These are phyloP conservation scores for Cyclocybe cylindracea DNA, from an alignment of 768 basidiomycete species.

Conservation along the genomic window DNA sequence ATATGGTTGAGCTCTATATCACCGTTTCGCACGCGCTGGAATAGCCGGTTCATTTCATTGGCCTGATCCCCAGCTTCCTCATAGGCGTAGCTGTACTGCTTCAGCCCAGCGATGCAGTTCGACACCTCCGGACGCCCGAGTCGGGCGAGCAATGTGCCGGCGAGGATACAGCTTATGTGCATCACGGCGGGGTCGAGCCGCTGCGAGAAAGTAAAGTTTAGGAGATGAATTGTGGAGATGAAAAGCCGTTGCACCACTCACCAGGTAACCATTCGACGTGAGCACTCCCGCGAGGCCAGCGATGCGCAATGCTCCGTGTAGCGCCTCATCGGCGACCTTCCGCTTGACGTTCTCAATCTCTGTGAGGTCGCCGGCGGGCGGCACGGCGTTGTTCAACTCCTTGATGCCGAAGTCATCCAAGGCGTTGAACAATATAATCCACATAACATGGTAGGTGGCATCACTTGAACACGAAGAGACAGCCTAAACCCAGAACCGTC, in stretches of 20 bases:
- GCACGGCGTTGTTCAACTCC: slow-evolving; percentile 56
- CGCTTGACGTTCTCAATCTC: slow-evolving; percentile 66
- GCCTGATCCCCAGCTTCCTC: slow-evolving; percentile 85
- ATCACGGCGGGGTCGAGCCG: slow-evolving; percentile 87
- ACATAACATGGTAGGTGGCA: slow-evolving; percentile 90
- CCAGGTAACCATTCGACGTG: slow-evolving; percentile 86
- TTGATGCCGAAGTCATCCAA: slow-evolving; percentile 84
- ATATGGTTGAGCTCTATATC: slow-evolving; percentile 51
- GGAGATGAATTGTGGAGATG: not conserved
- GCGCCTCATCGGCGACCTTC: slow-evolving; percentile 77
- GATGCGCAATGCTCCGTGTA: slow-evolving; percentile 85
- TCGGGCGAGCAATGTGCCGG: slow-evolving; percentile 79
- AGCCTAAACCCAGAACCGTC: slow-evolving; percentile 30
- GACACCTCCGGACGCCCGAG: slow-evolving; percentile 81
- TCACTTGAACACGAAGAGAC: slow-evolving; percentile 74
- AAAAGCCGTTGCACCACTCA: slow-evolving; percentile 31
- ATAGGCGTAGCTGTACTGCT: slow-evolving; percentile 87
- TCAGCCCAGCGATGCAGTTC: slow-evolving; percentile 82
- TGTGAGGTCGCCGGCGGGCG: slow-evolving; percentile 35
- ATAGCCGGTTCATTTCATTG: slow-evolving; percentile 60
- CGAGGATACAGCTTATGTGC: slow-evolving; percentile 83
- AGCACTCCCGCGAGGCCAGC: slow-evolving; percentile 87
- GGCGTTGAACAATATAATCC: slow-evolving; percentile 82
- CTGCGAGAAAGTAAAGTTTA: slow-evolving; percentile 30
- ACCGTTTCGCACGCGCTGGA: slow-evolving; percentile 41